Evolutionary conservation across 2,329 filamentous ascomycete species (phyloP).

Genomic region (Akanthomyces muscarius): DNA sequence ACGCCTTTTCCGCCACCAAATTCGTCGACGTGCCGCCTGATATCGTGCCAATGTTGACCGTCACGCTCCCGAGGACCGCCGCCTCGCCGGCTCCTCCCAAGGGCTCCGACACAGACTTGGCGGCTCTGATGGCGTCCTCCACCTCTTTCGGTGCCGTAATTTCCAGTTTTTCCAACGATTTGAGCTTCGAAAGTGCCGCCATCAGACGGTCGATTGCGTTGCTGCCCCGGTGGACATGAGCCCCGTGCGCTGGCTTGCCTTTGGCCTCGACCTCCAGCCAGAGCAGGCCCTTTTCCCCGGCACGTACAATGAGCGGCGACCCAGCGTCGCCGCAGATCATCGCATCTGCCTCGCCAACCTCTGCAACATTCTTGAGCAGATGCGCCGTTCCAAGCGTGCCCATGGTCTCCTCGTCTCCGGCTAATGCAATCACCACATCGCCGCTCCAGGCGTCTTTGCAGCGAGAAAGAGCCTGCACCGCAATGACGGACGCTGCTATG

Average conservation of each 20-base stretch:
- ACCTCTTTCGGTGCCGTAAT: neutral
- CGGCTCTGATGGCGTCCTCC: neutral
- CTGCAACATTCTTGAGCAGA: slow-evolving; percentile 14
- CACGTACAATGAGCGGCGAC: slow-evolving; percentile 14
- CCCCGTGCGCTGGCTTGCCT: slow-evolving; percentile 17
- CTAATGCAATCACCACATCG: slow-evolving; percentile 18
- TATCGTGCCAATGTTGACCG: slow-evolving; percentile 20
- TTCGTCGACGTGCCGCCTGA: slow-evolving; percentile 19
- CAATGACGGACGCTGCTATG: slow-evolving; percentile 18
- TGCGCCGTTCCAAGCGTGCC: slow-evolving; percentile 16
- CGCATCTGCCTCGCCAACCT: slow-evolving; percentile 11
- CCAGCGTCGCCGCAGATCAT: slow-evolving; percentile 20
- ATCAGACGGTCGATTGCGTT: slow-evolving; percentile 19
- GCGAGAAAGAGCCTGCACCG: slow-evolving; percentile 1
- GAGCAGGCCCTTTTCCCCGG: slow-evolving; percentile 19
- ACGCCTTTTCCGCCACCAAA: slow-evolving; percentile 17
- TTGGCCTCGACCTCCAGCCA: slow-evolving; percentile 18
- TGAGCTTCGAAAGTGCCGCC: slow-evolving; percentile 10
- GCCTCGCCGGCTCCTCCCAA: slow-evolving; percentile 18
- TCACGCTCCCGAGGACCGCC: slow-evolving; percentile 11
- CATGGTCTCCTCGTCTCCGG: slow-evolving; percentile 20
- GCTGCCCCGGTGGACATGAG: slow-evolving; percentile 18
- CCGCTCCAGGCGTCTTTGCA: slow-evolving; percentile 14
- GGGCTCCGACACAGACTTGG: slow-evolving; percentile 16
- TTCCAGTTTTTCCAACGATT: slow-evolving; percentile 10